Conservation (phyloP, 2,329 filamentous ascomycete species). For the Ophiostoma populinum region DNA sequence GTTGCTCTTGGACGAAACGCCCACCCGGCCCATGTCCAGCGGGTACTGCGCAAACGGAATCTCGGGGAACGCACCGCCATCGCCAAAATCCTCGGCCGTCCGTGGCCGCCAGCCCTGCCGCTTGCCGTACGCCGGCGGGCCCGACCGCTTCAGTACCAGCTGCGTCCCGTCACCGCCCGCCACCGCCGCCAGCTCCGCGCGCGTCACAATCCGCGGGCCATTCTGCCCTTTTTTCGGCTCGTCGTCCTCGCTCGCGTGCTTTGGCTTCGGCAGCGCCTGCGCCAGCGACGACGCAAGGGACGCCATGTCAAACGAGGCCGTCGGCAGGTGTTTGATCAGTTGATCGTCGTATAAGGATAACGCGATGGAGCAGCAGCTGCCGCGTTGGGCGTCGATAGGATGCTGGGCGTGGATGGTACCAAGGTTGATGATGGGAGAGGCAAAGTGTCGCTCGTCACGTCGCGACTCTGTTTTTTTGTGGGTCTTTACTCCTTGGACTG, state of each 20-base stretch:
- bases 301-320: conserved; percentile 30
- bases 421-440: too few species aligned
- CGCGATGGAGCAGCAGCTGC: too few species aligned
- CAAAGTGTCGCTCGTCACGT: too few species aligned
- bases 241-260: conserved; percentile 80
- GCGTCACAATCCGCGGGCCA: conserved; percentile 64
- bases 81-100: conserved; percentile 77
- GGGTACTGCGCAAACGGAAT: conserved; percentile 79
- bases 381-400: too few species aligned
- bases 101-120: conserved; percentile 83
- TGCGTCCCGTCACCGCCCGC: conserved; percentile 72
- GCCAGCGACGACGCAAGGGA: conserved; percentile 57
- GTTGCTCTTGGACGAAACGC: conserved; percentile 51
- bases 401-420: too few species aligned
- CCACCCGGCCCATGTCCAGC: conserved; percentile 80
- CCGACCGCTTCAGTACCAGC: conserved; percentile 54
- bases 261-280: conserved; percentile 70
- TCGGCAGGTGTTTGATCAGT: not conserved
- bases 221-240: conserved; percentile 57
- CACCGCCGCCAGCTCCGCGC: conserved; percentile 19
- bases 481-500: too few species aligned
- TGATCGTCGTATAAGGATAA: too few species aligned
- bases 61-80: conserved; percentile 49
- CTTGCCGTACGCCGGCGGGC: conserved; percentile 65
- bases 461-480: too few species aligned